Evolutionary conservation across 768 basidiomycete species (phyloP).

Genomic region (Artomyces pyxidatus): DNA sequence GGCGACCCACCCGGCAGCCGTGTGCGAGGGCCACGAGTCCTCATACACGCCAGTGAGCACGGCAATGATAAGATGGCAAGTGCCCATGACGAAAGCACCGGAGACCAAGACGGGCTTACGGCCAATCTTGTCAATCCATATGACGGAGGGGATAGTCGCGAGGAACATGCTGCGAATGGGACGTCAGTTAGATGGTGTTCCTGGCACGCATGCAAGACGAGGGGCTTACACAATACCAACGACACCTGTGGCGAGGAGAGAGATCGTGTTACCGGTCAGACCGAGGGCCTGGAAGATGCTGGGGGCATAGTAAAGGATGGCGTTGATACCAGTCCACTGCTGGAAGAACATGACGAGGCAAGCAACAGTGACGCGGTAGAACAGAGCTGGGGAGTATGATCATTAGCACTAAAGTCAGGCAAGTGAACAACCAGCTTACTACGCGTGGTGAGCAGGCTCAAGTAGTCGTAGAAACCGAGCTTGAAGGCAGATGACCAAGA

Average conservation of each 20-base stretch:
- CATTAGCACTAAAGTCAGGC: neutral
- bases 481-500: slow-evolving; percentile 48
- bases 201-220: neutral
- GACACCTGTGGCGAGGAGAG: slow-evolving; percentile 57
- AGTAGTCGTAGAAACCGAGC: slow-evolving; percentile 52
- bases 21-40: slow-evolving; percentile 40
- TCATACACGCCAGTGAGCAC: slow-evolving; percentile 54
- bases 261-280: slow-evolving; percentile 51
- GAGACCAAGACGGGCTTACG: slow-evolving; percentile 67
- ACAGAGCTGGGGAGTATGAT: slow-evolving; percentile 32
- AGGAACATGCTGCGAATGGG: slow-evolving; percentile 59
- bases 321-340: slow-evolving; percentile 77
- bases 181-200: neutral
- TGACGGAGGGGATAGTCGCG: slow-evolving; percentile 72
- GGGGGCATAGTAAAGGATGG: slow-evolving; percentile 71
- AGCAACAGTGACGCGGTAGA: slow-evolving; percentile 57
- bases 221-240: slow-evolving; percentile 65
- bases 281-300: slow-evolving; percentile 57
- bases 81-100: slow-evolving; percentile 69
- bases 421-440: slow-evolving; percentile 22
- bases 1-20: slow-evolving; percentile 66
- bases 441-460: slow-evolving; percentile 47
- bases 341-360: slow-evolving; percentile 74
- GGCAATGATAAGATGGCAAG: slow-evolving; percentile 65
- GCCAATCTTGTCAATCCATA: slow-evolving; percentile 73